Base-by-base conservation (phyloP, 192 early-diverging fungal genomes). In the Mortierella claussenii region DNA sequence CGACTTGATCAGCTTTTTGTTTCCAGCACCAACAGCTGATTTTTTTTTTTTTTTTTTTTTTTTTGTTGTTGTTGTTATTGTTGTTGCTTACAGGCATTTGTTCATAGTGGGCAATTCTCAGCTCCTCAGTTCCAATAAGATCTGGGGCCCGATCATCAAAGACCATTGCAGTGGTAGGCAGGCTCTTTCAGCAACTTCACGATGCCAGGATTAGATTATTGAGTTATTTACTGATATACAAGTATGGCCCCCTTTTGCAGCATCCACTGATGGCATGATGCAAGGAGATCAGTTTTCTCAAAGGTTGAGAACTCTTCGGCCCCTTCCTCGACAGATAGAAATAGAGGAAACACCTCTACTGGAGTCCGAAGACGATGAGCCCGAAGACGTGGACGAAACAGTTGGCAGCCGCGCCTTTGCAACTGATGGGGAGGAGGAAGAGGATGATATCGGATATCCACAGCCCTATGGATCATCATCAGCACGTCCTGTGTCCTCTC, bases 41-140 rank as follows among this genome's bases (percentile, higher is more conserved):
- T n/a, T n/a, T n/a, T n/a, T n/a, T n/a, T n/a, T n/a, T n/a, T n/a
- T n/a, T n/a, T n/a, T n/a, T n/a, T n/a, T n/a, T n/a, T n/a, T n/a
- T n/a, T n/a, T n/a, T n/a, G n/a, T n/a, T n/a, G n/a, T n/a, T n/a
- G n/a, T n/a, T n/a, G n/a, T n/a, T n/a, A n/a, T n/a, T n/a, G n/a
- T n/a, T n/a, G n/a, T n/a, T 11, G 31, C 40, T 23, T 12, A 26
- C 73, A 87, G 88, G 21, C 89, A 90, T 67, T 55, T 90, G 43
- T 78, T 92, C 48, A 80, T 92, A 32, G 55, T 90, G 5, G 90
- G 90, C 9, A 78, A 84, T 33, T 63, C 67, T 33, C 66, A 53
- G 36, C 45, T 79, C 5, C 17, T 79, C 11, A 53, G 37, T 9
- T 56, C 66, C 3, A 69, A 64, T n/a, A 44, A 50, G 1, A n/a